A percentile compares a stretch with the other conserved stretches of the same genome.
phyloP scores from a whole-genome alignment of 108 stramenopile species.

The Nannochloropsis gaditana region DNA sequence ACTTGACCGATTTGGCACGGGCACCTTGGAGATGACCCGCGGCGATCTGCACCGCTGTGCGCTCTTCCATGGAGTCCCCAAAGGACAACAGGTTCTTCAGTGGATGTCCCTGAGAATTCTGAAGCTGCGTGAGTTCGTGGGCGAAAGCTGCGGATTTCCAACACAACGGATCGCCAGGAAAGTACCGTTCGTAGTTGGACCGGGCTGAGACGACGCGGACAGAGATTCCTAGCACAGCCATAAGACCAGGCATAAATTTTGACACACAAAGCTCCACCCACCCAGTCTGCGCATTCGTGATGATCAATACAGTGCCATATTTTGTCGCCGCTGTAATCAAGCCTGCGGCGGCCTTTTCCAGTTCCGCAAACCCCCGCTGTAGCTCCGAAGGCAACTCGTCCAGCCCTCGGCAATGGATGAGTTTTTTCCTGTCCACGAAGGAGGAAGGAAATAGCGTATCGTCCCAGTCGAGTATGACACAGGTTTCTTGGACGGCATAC shows the following conservation, averaged over 20 bases:
- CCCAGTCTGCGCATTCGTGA: constrained; percentile 82
- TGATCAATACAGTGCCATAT: constrained; percentile 66
- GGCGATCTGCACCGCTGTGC: background rate
- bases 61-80: constrained; percentile 10
- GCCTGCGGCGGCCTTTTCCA: constrained; percentile 62
- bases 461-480: constrained; percentile 82
- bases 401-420: constrained; percentile 62
- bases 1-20: background rate
- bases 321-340: background rate
- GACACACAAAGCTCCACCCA: constrained; percentile 81
- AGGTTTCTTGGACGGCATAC: constrained; percentile 25
- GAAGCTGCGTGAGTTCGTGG: constrained; percentile 79
- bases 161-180: constrained; percentile 75
- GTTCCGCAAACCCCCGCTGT: constrained; percentile 67
- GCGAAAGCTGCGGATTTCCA: constrained; percentile 91
- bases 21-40: background rate
- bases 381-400: constrained; percentile 63
- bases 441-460: constrained; percentile 82
- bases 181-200: constrained; percentile 74
- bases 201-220: constrained; percentile 71
- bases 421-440: constrained; percentile 66
- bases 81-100: background rate
- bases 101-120: constrained; percentile 35
- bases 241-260: constrained; percentile 63
- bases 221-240: constrained; percentile 63